Evolutionary conservation across 148 eudicot genomes (phyloP), one percentile per base, ranked within the genome.

Genomic region (Vaccinium vitisidaea): DNA sequence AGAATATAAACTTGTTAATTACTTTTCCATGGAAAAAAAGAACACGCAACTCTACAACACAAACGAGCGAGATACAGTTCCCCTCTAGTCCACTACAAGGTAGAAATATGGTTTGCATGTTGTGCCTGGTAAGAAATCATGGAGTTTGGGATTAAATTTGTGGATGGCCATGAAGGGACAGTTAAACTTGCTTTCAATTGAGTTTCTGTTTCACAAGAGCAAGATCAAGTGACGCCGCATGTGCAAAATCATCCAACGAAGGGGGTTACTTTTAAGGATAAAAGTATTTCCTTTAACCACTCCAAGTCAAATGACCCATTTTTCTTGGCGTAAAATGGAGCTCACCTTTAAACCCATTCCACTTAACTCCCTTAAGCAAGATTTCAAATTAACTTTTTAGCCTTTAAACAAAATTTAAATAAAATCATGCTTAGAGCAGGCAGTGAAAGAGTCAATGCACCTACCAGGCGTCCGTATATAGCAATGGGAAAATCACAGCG

Each of bases 401-500:
- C 53, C 53, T 43, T 43, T 43, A 1, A 43, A 43, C 46, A 4
- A 43, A 43, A 43, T 43, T 43, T 43, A 43, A 50, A 8, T 39
- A 70, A 77, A 61, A 63, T 16, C 13, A 4, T 48, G 23, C n/a
- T n/a, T 21, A 15, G 53, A 69, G 11, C 77, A 56, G n/a, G 49
- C 6, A 65, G 83, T 43, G 75, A 53, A 43, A 81, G 84, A 80
- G 52, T 25, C 2, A 53, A 15, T 32, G 30, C 13, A 85, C 86
- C 14, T 91, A 97, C 98, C 95, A 97, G 86, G 82, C 99, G 98
- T 58, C 99, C 99, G 85, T 97, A 97, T 79, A 97, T 87, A 36
- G 98, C 96, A 78, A 95, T 94, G 0, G 98, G 98, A 27, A 91
- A 97, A 86, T 95, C 98, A 88, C 99, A 95, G 30, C 93, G 96